Conservation (phyloP, 2,329 filamentous ascomycete genomes). For the Talaromyces verruculosus region DNA sequence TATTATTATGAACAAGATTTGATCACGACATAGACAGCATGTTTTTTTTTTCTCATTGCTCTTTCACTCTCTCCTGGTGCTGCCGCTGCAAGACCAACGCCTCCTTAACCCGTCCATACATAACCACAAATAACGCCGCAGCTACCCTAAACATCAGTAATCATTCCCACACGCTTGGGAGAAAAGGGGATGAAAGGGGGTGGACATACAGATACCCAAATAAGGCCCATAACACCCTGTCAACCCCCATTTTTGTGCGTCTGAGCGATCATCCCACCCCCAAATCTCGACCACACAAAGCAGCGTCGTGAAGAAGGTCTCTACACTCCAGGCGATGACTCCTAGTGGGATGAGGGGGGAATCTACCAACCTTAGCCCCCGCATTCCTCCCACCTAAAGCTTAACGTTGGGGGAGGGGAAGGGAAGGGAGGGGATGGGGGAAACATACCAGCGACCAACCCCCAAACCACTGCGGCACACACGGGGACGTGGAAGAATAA, state of each 20-base stretch:
- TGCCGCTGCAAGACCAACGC: constrained; percentile 15
- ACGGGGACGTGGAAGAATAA: constrained; percentile 61
- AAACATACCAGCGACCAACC: constrained; percentile 51
- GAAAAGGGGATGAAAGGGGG: not conserved
- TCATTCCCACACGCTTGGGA: not conserved
- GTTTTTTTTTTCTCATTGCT: not conserved
- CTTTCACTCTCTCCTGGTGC: constrained; percentile 2
- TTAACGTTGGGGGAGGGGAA: not conserved
- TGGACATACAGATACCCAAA: constrained; percentile 53
- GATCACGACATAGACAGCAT: not conserved
- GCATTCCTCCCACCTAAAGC: not conserved
- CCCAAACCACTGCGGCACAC: constrained; percentile 56
- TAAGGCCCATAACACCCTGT: constrained; percentile 59
- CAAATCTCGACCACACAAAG: constrained; percentile 63
- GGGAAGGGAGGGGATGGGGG: not conserved
- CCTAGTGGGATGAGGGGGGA: constrained; percentile 60
- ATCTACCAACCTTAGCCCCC: constrained; percentile 38
- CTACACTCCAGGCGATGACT: constrained; percentile 59
- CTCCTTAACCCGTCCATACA: constrained; percentile 16
- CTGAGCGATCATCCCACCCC: constrained; percentile 53
- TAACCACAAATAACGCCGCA: constrained; percentile 9
- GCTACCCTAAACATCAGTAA: constrained; percentile 20
- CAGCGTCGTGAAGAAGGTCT: constrained; percentile 62
- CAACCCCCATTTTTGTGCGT: constrained; percentile 50
- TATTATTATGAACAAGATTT: constrained; percentile 7